Evolutionary conservation across 1,139 yeast genomes (phyloP), one percentile per base, ranked within the genome.

Genomic region (Sugiyamaella castrensis): DNA sequence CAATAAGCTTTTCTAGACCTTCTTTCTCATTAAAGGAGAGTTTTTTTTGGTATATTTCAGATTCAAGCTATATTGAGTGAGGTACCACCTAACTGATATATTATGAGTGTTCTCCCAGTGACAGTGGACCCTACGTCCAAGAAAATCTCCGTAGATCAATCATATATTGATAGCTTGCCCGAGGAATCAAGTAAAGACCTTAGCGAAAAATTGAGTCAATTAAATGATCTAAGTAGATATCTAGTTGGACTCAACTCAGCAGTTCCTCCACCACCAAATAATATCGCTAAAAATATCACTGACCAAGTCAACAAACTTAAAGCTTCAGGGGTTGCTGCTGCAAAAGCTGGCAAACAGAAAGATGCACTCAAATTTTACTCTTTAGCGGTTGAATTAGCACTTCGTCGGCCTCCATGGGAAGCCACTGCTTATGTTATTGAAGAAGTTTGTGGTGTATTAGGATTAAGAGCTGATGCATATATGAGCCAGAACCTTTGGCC

Each of bases 341-440:
- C 87, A 64, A 80, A 82, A 62, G 73, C 75, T 44, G 79, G 77
- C 27, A 83, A 84, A 61, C 76, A 75, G 56, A 73, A 71, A 4
- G 97, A 88, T 13, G 89, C 96, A 1, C 78, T 80, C 44, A 83
- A 83, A 64, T 82, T 82, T 60, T 80, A 87, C 61, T 68, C 82
- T 8, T 72, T 88, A 52, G 97, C 96, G 1, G 73, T 92, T 39
- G 95, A 87, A 50, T 80, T 89, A 81, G 85, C 91, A 15, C 71
- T 79, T 54, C 81, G 87, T 58, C 79, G 98, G 66, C 82, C 89
- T 31, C 83, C 87, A 60, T 89, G 91, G 77, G 98, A 92, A 66
- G 75, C 91, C 9, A 86, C 89, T 61, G 89, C 81, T 57, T 77
- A 83, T 37, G 84, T 91, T 34, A 69, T 89, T 49, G 91, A 85